Percentiles rank a stretch among this genome's conserved stretches.
Evolutionary conservation across 2,329 filamentous ascomycete species (phyloP).

Genomic region (Thermothelomyces thermophilus): DNA sequence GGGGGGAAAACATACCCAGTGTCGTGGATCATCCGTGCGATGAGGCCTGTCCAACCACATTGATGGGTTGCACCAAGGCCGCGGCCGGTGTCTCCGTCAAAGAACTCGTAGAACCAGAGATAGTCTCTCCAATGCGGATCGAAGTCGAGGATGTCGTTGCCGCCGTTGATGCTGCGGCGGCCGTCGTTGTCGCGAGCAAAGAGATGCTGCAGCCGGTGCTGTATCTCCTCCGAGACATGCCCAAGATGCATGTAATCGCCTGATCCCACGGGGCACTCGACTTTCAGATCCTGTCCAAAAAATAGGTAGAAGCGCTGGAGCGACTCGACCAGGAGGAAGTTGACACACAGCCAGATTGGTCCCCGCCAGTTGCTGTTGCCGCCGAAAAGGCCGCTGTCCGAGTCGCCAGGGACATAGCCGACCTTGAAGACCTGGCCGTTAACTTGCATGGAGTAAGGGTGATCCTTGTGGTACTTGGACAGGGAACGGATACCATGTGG

Average conservation of each 20-base stretch:
- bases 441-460: slow-evolving; percentile 92
- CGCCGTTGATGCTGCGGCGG: slow-evolving; percentile 79
- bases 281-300: slow-evolving; percentile 80
- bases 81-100: slow-evolving; percentile 84
- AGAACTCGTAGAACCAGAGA: slow-evolving; percentile 96
- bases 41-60: slow-evolving; percentile 91
- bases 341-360: slow-evolving; percentile 93
- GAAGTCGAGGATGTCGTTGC: slow-evolving; percentile 80
- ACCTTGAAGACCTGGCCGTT: slow-evolving; percentile 87
- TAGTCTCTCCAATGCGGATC: slow-evolving; percentile 90
- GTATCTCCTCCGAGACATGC: slow-evolving; percentile 88
- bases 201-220: slow-evolving; percentile 88
- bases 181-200: slow-evolving; percentile 81
- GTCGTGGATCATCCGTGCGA: slow-evolving; percentile 96
- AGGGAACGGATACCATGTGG: slow-evolving; percentile 86
- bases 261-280: slow-evolving; percentile 90
- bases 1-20: slow-evolving; percentile 63
- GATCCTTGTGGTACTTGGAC: slow-evolving; percentile 82
- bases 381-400: slow-evolving; percentile 88
- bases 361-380: slow-evolving; percentile 98
- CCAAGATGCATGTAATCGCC: slow-evolving; percentile 94
- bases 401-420: slow-evolving; percentile 88
- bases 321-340: slow-evolving; percentile 89
- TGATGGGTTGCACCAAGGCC: slow-evolving; percentile 90
- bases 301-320: slow-evolving; percentile 95